phyloP scores from a whole-genome alignment of 2,329 filamentous ascomycete species.

The Xylariaceae sp. region DNA sequence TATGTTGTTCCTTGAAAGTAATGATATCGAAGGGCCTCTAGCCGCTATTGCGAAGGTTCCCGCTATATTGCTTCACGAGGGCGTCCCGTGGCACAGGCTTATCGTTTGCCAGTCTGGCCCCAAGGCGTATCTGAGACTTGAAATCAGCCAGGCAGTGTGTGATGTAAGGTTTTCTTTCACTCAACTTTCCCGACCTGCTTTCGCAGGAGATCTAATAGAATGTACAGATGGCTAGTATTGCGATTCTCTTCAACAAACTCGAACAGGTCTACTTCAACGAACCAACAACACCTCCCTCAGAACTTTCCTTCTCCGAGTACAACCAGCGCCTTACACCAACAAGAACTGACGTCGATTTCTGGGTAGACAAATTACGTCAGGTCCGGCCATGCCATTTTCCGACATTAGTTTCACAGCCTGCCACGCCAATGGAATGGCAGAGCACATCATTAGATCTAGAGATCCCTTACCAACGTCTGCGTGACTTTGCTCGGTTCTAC shows the following conservation, averaged over 20 bases:
- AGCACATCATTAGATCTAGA: constrained; percentile 39
- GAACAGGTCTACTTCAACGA: constrained; percentile 42
- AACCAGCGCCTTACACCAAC: constrained; percentile 34
- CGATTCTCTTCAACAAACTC: constrained; percentile 45
- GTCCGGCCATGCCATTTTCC: constrained; percentile 46
- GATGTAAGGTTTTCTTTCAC: constrained; percentile 32
- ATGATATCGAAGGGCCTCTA: constrained; percentile 35
- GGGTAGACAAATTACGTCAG: constrained; percentile 39
- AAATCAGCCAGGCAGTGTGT: constrained; percentile 49
- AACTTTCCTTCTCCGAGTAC: constrained; percentile 38
- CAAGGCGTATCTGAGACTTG: constrained; percentile 46
- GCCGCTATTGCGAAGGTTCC: constrained; percentile 40
- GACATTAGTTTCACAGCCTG: constrained; percentile 28
- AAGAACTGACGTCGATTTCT: constrained; percentile 41
- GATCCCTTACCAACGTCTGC: constrained; percentile 37
- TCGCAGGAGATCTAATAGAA: constrained; percentile 2
- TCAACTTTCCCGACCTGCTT: not conserved
- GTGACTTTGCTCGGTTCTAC: constrained; percentile 40
- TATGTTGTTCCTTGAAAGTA: constrained; percentile 51
- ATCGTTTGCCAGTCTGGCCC: constrained; percentile 44
- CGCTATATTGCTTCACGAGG: constrained; percentile 34
- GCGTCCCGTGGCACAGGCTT: constrained; percentile 46
- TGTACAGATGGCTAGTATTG: constrained; percentile 36
- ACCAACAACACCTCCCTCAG: constrained; percentile 30
- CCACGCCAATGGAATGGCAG: constrained; percentile 27